phyloP scores from a whole-genome alignment of 2,329 filamentous ascomycete species.

The Alternaria metachromatica region DNA sequence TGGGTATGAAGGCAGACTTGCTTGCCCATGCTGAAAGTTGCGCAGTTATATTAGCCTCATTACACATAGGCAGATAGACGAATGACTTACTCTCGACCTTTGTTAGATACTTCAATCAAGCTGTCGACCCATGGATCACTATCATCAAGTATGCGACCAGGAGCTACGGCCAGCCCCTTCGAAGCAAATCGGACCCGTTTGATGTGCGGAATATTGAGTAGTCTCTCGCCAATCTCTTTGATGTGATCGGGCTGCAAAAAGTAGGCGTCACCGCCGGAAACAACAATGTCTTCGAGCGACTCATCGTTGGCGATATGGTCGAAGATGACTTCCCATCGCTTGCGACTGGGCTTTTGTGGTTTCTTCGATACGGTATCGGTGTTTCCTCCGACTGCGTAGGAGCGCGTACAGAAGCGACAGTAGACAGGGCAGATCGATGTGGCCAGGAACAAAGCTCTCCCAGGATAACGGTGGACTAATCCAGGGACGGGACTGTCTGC shows the following conservation, averaged over 20 bases:
- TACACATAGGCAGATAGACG: background rate
- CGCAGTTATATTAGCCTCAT: background rate
- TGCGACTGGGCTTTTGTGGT: conserved; percentile 47
- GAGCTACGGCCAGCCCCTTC: conserved; percentile 67
- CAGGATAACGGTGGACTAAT: conserved; percentile 68
- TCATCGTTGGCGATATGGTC: conserved; percentile 61
- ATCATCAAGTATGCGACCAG: conserved; percentile 61
- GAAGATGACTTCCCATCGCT: conserved; percentile 65
- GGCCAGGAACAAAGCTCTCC: conserved; percentile 68
- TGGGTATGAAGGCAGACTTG: conserved; percentile 69
- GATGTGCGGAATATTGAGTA: conserved; percentile 65
- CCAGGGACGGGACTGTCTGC: conserved; percentile 63
- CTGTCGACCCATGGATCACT: conserved; percentile 62
- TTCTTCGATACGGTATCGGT: conserved; percentile 58
- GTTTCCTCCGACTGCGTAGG: conserved; percentile 63
- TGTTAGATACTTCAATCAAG: conserved; percentile 59
- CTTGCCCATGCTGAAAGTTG: conserved; percentile 55
- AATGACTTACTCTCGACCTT: conserved; percentile 51
- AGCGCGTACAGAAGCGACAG: conserved; percentile 68
- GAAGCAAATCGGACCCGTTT: conserved; percentile 67
- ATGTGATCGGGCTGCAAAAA: conserved; percentile 63
- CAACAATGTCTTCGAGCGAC: conserved; percentile 64
- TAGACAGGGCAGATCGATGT: conserved; percentile 68
- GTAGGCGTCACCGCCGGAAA: conserved; percentile 69
- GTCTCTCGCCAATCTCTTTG: conserved; percentile 58